Conservation (phyloP, 2,329 filamentous ascomycete genomes). For the Fusarium avenaceum region DNA sequence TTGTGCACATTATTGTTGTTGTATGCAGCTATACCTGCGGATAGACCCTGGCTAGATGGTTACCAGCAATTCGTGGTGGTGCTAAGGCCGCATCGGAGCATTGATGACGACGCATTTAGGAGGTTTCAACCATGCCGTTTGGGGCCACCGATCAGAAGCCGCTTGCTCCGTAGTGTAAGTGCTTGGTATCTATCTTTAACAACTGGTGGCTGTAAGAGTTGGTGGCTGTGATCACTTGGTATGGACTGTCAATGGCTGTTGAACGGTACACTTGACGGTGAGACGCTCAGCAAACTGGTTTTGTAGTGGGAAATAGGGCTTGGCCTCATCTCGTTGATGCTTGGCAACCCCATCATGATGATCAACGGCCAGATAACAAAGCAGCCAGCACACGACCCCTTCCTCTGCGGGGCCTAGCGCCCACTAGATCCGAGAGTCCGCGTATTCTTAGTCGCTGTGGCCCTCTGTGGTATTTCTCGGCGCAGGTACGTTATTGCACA, state of each 20-base stretch:
- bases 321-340: constrained; percentile 37
- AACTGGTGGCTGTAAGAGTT: not conserved
- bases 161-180: constrained; percentile 9
- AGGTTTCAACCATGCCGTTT: constrained; percentile 1
- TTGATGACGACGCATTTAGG: constrained; percentile 29
- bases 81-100: constrained; percentile 10
- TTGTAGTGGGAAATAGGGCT: constrained; percentile 19
- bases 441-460: constrained; percentile 10
- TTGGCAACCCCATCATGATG: constrained; percentile 22
- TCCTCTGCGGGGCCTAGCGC: constrained; percentile 31
- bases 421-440: constrained; percentile 20
- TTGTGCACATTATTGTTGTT: not conserved
- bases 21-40: not conserved
- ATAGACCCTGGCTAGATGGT: not conserved
- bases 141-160: constrained; percentile 21
- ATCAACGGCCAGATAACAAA: not conserved
- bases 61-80: not conserved
- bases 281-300: constrained; percentile 14
- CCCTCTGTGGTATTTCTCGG: constrained; percentile 24
- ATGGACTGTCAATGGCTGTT: not conserved
- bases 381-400: constrained; percentile 33
- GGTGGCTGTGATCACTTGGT: not conserved
- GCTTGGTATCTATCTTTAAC: constrained; percentile 9
- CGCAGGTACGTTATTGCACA: constrained; percentile 19
- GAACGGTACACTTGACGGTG: not conserved